Evolutionary conservation across 306 rosid species (phyloP).

Genomic region (Castanea crenata): DNA sequence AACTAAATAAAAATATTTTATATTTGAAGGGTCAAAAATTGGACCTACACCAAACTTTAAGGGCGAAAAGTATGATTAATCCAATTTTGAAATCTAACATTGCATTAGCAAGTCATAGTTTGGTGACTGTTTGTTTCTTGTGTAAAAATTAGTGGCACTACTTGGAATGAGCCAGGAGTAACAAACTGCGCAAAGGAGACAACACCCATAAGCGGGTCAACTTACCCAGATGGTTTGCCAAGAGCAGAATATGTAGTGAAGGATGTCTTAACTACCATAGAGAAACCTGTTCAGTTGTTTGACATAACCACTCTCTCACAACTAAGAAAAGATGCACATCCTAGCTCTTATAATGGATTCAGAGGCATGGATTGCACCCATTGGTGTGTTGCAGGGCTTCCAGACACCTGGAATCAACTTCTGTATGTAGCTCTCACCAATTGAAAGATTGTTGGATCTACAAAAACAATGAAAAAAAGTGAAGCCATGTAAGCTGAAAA

Average conservation of each 20-base stretch:
- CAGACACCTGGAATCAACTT: constrained; percentile 70
- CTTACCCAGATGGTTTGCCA: constrained; percentile 46
- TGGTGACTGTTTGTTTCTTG: neutral
- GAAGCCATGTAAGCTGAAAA: neutral
- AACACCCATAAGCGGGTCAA: constrained; percentile 51
- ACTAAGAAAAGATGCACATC: constrained; percentile 78
- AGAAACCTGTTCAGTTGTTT: constrained; percentile 46
- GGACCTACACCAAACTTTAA: too few species aligned
- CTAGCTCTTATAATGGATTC: constrained; percentile 46
- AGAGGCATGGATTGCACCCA: constrained; percentile 70
- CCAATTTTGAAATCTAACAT: neutral
- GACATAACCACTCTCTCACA: constrained; percentile 66
- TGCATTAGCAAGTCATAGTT: neutral
- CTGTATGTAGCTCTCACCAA: constrained; percentile 27
- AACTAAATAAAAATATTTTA: too few species aligned
- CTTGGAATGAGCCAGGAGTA: constrained; percentile 46
- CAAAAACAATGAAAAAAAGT: neutral
- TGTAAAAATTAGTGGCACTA: constrained; percentile 37
- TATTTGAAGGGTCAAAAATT: too few species aligned
- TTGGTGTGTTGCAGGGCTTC: constrained; percentile 76
- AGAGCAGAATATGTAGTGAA: constrained; percentile 30
- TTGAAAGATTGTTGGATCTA: neutral
- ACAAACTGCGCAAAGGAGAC: constrained; percentile 57
- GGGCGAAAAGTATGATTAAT: neutral
- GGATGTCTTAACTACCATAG: constrained; percentile 32